Conservation (phyloP, 441 rosid species). For the Breynia disticha region DNA sequence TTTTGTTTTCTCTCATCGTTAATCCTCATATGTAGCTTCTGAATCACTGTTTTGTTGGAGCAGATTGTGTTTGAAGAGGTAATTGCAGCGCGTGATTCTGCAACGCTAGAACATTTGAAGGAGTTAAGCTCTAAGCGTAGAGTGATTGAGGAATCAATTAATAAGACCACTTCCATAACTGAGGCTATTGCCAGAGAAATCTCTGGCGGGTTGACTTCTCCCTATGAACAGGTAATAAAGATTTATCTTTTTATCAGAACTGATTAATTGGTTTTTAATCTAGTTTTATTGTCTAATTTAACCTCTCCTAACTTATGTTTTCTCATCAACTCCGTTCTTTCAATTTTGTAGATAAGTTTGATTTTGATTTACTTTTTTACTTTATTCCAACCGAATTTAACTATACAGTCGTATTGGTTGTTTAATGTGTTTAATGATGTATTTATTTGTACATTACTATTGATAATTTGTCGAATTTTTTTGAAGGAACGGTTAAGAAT, state of each 20-base stretch:
- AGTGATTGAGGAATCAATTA: constrained; percentile 53
- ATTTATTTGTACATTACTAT: neutral
- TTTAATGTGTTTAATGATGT: too few relatives aligned
- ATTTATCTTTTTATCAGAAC: neutral
- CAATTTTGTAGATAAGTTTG: too few relatives aligned
- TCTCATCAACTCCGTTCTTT: too few relatives aligned
- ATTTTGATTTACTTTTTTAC: too few relatives aligned
- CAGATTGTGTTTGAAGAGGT: constrained; percentile 59
- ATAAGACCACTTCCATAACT: constrained; percentile 38
- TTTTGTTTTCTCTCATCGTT: neutral
- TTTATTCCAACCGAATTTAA: too few relatives aligned
- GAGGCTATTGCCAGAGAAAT: constrained; percentile 65
- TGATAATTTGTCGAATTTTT: constrained; percentile 1
- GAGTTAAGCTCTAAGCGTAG: constrained; percentile 59
- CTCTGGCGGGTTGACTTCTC: constrained; percentile 52
- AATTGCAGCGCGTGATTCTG: constrained; percentile 36
- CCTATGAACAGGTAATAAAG: constrained; percentile 37
- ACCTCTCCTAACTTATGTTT: too few relatives aligned
- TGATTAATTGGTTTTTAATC: too few relatives aligned
- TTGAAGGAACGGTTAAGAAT: constrained; percentile 55
- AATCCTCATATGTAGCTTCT: constrained; percentile 1
- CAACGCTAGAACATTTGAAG: constrained; percentile 43
- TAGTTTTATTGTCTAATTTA: too few relatives aligned
- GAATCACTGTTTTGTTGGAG: neutral
- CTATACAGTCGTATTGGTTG: too few relatives aligned